Percentiles rank a stretch among this genome's conserved stretches.
Evolutionary conservation across 192 early-diverging fungal species (phyloP).

Genomic region (Rhizoclosmatium sp.): DNA sequence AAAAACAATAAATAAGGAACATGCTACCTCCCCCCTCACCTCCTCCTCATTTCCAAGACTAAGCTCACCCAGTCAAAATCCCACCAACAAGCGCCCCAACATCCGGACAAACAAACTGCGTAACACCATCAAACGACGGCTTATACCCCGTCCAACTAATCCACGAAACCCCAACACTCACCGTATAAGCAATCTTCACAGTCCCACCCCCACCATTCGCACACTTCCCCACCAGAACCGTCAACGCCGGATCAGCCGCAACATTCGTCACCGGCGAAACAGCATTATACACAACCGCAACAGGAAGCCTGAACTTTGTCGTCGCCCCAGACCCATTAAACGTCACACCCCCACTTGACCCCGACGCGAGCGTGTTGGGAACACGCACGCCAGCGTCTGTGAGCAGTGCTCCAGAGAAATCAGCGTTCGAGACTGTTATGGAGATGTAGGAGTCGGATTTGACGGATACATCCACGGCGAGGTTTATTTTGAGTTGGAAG

Average conservation of each 20-base stretch:
- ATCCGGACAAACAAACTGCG: conserved; percentile 12
- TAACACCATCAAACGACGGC: conserved; percentile 2
- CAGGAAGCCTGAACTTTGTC: conserved; percentile 4
- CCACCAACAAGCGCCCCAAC: background rate
- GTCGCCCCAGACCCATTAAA: background rate
- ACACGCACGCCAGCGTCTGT: background rate
- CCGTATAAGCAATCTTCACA: conserved; percentile 13
- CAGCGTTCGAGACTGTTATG: background rate
- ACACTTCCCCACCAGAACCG: background rate
- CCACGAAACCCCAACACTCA: conserved; percentile 9
- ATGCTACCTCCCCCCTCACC: background rate
- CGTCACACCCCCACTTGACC: background rate
- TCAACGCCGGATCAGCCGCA: background rate
- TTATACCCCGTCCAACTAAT: conserved; percentile 31
- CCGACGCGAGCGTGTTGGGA: conserved; percentile 6
- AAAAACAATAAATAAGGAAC: background rate
- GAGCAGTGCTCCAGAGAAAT: conserved; percentile 5
- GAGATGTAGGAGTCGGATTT: conserved; percentile 1
- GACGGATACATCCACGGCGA: conserved; percentile 10
- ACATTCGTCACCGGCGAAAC: background rate
- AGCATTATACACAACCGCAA: conserved; percentile 7
- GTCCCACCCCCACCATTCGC: background rate
- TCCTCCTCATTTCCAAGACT: background rate
- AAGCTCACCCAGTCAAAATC: background rate
- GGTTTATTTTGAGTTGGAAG: conserved; percentile 3